Evolutionary conservation across 2,329 filamentous ascomycete genomes (phyloP).

Genomic region (Sporothrix euskadiensis): DNA sequence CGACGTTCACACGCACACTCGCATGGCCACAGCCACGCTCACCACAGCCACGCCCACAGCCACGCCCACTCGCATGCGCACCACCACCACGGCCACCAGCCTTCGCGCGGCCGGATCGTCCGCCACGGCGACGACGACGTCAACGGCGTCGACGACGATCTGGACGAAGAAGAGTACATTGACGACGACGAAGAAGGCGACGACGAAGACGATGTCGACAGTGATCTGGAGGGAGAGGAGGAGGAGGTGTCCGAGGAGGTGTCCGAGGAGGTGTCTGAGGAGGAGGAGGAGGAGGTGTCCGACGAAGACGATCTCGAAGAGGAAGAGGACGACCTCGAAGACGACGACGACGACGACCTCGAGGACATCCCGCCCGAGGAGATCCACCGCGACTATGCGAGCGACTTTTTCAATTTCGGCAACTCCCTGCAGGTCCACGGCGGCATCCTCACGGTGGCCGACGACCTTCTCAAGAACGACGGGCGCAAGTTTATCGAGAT

Average conservation of each 20-base stretch:
- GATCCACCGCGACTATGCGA: slow-evolving; percentile 64
- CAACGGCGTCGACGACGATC: slow-evolving; percentile 58
- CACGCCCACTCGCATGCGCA: slow-evolving; percentile 41
- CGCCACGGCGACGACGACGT: slow-evolving; percentile 60
- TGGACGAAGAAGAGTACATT: slow-evolving; percentile 39
- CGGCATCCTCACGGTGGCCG: slow-evolving; percentile 96
- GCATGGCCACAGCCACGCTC: not conserved
- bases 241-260: slow-evolving; percentile 39
- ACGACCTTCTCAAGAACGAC: slow-evolving; percentile 97
- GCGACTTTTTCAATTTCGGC: slow-evolving; percentile 95
- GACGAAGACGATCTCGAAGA: slow-evolving; percentile 50
- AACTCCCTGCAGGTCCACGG: slow-evolving; percentile 96
- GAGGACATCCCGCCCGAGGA: slow-evolving; percentile 64
- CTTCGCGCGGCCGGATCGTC: slow-evolving; percentile 73
- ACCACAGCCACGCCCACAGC: not conserved
- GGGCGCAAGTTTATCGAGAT: slow-evolving; percentile 99
- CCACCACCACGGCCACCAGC: slow-evolving; percentile 57
- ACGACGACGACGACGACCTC: slow-evolving; percentile 57
- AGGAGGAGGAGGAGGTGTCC: slow-evolving; percentile 43
- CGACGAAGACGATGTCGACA: not conserved
- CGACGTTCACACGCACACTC: not conserved
- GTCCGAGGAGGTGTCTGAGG: slow-evolving; percentile 56
- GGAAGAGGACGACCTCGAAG: slow-evolving; percentile 55
- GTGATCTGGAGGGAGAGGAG: slow-evolving; percentile 52
- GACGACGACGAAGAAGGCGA: not conserved